Percentiles rank a stretch among this genome's conserved stretches.
Evolutionary conservation across 352 stramenopile species (phyloP).

Genomic region (Phytophthora ramorum): DNA sequence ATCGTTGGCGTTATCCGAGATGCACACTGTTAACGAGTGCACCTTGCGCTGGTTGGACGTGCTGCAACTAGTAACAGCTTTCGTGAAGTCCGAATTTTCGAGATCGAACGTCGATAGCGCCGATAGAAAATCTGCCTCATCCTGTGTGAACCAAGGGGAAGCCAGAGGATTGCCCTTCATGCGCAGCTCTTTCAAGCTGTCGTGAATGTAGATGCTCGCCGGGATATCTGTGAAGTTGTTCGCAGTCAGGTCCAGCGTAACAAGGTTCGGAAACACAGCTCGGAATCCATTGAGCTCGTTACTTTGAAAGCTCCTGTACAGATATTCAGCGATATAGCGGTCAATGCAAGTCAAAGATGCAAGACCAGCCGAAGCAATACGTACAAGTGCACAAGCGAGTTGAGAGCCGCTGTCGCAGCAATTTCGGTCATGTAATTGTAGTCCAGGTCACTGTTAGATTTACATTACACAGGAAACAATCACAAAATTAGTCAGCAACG

Average conservation of each 20-base stretch:
- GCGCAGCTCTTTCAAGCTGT: constrained; percentile 48
- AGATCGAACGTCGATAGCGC: constrained; percentile 42
- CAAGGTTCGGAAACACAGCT: constrained; percentile 61
- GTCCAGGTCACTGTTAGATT: constrained; percentile 31
- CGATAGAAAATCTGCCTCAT: constrained; percentile 36
- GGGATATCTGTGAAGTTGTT: constrained; percentile 68
- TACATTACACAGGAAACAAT: neutral
- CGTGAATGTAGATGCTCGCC: constrained; percentile 52
- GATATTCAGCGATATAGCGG: neutral
- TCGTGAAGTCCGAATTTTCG: constrained; percentile 44
- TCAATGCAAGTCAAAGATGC: neutral
- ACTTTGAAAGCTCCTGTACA: constrained; percentile 47
- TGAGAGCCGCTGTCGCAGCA: constrained; percentile 36
- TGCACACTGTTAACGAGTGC: constrained; percentile 37
- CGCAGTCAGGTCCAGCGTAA: constrained; percentile 55
- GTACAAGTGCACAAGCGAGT: constrained; percentile 58
- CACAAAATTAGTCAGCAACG: constrained; percentile 6
- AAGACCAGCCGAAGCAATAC: constrained; percentile 8
- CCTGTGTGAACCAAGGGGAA: constrained; percentile 52
- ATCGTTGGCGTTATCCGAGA: constrained; percentile 29
- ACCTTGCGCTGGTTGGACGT: constrained; percentile 23
- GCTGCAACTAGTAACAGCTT: constrained; percentile 33
- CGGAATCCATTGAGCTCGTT: constrained; percentile 63
- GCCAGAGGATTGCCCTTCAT: constrained; percentile 53
- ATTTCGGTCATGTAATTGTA: constrained; percentile 47